Base-by-base conservation (phyloP, 2,329 filamentous ascomycete genomes). In the Purpureocillium lavendulum region DNA sequence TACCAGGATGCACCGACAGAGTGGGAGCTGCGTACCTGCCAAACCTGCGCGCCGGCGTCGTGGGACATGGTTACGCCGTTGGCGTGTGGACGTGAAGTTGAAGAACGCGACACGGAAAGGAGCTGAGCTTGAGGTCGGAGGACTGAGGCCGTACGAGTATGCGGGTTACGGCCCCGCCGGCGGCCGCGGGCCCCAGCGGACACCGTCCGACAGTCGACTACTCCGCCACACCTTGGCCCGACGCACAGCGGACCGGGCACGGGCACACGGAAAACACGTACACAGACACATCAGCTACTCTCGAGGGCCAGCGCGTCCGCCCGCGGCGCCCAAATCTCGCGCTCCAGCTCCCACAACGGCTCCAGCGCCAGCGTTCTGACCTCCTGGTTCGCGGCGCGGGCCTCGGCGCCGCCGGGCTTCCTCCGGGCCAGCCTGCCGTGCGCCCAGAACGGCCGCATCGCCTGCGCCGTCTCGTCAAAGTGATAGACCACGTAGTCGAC, bases 301-400 rank as follows among this genome's bases (percentile, higher is more conserved):
- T 26, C 21, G 6, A 10, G 21, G 21, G 21, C 21, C 21, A 26
- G 10, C 21, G 10, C 36, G 13, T 41, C 36, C 5, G 40, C 44
- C 30, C 40, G 38, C 6, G 36, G 18, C 15, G 40, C 45, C 87
- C 88, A 94, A 26, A 82, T 87, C 42, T 71, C 68, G 51, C 67
- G 68, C 65, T 95, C 89, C 34, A 95, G 59, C 30, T 49, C 49
- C 50, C 73, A 68, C 3, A 89, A 74, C 31, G 64, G 61, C n/a
- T 60, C 56, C 35, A 82, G 66, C 39, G 92, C 77, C 43, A 26
- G 21, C 21, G 5, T 10, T 10, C 21, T 26, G 21, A 26, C 21
- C 21, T 26, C n/a, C n/a, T n/a, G n/a, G n/a, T n/a, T n/a, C 21
- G 10, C 21, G 21, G 21, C 21, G 21, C 10, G 5, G 6, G 21